Base-by-base conservation (phyloP, 2,329 filamentous ascomycete species). In the Aureobasidium sp. region DNA sequence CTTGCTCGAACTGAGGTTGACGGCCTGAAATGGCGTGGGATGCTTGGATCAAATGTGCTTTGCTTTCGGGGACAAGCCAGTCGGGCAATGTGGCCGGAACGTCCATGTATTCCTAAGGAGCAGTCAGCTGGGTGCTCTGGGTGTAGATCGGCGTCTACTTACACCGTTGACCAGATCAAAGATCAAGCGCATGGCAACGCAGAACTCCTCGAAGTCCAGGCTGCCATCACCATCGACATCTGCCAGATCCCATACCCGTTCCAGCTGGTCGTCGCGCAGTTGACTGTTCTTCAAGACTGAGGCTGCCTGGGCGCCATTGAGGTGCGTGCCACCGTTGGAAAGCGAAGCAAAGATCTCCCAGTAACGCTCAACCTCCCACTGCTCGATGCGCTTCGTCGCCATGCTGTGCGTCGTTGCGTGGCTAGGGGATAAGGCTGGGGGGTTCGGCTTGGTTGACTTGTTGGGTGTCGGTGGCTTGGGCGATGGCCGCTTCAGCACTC, bases 131-230 rank as follows among this genome's bases (percentile, higher is more conserved):
- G 17, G 17, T 19, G 35, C 15, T 19, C 40, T 19, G 10, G 10
- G 19, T 21, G 4, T 7, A 6, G 37, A 8, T 37, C 6, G 43
- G 43, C 29, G 17, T 45, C 23, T 47, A 11, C 82, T 64, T 81
- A 95, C 90, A 68, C 94, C 94, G 70, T 99, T 99, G 68, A 99
- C 86, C 66, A 97, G 79, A 73, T 99, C 94, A 74, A 97, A 99
- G 69, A 97, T 96, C 70, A 99, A 79, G 70, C 94, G 85, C 94
- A 99, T 99, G 40, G 92, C 94, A 61, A 99, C 94, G 74, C 94
- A 99, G 74, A 99, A 99, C 80, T 99, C 94, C 77, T 99, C 94
- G 78, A 99, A 99, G 76, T 99, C 94, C 59, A 99, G 81, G 75
- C 95, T 95, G 64, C 94, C 94, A 78, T 99, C 94, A 68, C 92